phyloP scores from a whole-genome alignment of 176 grass and related monocot genomes.

The Zoysia japonica region DNA sequence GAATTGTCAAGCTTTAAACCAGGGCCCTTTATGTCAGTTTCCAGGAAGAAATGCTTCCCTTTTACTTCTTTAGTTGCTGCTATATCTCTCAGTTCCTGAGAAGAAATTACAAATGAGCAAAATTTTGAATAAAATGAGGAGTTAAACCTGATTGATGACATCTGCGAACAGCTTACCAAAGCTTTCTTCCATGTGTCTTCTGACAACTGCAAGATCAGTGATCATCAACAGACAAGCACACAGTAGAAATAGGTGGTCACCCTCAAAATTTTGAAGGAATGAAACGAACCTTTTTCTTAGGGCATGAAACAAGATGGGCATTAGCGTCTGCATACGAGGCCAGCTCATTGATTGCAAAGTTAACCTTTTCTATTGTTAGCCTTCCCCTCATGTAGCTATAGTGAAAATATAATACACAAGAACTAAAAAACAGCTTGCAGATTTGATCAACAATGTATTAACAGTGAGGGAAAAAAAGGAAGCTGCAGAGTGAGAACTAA shows the following conservation, averaged over 20 bases:
- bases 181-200: slow-evolving; percentile 79
- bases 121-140: slow-evolving; percentile 5
- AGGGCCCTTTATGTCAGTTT: slow-evolving; percentile 88
- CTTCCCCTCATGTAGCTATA: slow-evolving; percentile 93
- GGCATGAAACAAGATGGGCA: slow-evolving; percentile 77
- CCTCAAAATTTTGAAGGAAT: slow-evolving; percentile 18
- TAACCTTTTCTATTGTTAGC: slow-evolving; percentile 88
- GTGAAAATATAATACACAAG: slow-evolving; percentile 18
- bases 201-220: slow-evolving; percentile 60
- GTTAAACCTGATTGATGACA: slow-evolving; percentile 32
- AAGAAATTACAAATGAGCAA: slow-evolving; percentile 12
- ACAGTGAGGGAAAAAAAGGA: slow-evolving; percentile 6
- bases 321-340: slow-evolving; percentile 78
- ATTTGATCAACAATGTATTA: slow-evolving; percentile 1
- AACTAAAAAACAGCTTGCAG: background rate
- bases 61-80: slow-evolving; percentile 54
- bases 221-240: slow-evolving; percentile 35
- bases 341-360: slow-evolving; percentile 90
- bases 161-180: slow-evolving; percentile 62
- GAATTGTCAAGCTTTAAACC: slow-evolving; percentile 91
- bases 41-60: slow-evolving; percentile 95
- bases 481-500: slow-evolving; percentile 45
- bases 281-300: slow-evolving; percentile 72
- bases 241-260: slow-evolving; percentile 19
- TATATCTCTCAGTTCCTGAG: slow-evolving; percentile 86